Percentiles rank a stretch among this genome's conserved stretches.
Conservation (phyloP, 345 rosid genomes). For the Rhodamnia argentea region DNA sequence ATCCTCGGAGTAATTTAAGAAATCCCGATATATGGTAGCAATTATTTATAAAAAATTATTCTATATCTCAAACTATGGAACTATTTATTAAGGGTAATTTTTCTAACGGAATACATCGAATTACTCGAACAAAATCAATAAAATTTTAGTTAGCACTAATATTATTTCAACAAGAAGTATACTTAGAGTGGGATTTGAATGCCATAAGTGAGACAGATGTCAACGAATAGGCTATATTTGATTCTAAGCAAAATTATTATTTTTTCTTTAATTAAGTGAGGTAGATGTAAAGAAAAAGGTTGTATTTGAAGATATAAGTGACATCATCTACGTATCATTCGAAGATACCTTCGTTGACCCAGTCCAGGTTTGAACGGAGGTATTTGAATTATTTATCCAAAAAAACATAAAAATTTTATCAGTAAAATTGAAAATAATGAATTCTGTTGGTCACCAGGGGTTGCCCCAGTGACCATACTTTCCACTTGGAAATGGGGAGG, state of each 20-base stretch:
- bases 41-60: neutral
- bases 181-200: neutral
- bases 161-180: too few relatives aligned
- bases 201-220: neutral
- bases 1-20: too few relatives aligned
- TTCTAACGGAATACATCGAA: neutral
- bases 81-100: neutral
- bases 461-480: too few relatives aligned
- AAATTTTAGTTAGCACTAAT: neutral
- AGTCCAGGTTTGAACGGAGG: neutral
- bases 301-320: neutral
- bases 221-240: neutral
- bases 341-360: neutral
- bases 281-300: neutral
- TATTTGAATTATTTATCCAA: neutral
- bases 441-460: neutral
- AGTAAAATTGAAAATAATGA: neutral
- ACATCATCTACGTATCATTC: neutral
- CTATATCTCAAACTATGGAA: neutral
- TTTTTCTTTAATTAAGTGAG: neutral
- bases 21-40: too few relatives aligned
- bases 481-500: too few relatives aligned
- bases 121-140: neutral
- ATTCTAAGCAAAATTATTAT: neutral
- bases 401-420: neutral